phyloP scores from a whole-genome alignment of 352 stramenopile genomes.

The Salisapilia sapeloensis region DNA sequence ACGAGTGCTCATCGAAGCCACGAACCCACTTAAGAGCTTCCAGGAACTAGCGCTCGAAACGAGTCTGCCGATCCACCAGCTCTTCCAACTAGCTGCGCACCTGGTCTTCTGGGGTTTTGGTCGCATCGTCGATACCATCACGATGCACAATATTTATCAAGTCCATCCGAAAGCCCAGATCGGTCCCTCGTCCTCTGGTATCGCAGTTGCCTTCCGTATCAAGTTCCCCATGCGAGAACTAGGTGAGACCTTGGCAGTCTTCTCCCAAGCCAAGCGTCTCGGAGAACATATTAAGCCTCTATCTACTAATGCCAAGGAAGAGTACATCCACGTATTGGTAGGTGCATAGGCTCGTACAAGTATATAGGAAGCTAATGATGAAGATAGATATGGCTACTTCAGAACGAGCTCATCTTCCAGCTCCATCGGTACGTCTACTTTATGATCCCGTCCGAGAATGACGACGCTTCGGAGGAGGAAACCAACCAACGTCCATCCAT shows the following conservation, averaged over 20 bases:
- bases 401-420: constrained; percentile 69
- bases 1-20: constrained; percentile 36
- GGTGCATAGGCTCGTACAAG: neutral
- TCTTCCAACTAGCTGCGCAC: constrained; percentile 71
- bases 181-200: constrained; percentile 17
- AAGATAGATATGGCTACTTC: constrained; percentile 59
- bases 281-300: constrained; percentile 71
- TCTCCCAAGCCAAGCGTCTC: constrained; percentile 47
- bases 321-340: constrained; percentile 78
- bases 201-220: constrained; percentile 52
- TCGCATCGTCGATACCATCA: constrained; percentile 66
- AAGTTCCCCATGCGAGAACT: constrained; percentile 58
- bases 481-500: constrained; percentile 1
- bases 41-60: constrained; percentile 69
- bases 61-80: constrained; percentile 52
- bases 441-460: constrained; percentile 57
- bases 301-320: constrained; percentile 37
- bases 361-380: constrained; percentile 1
- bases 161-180: constrained; percentile 41
- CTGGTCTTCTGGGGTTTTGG: constrained; percentile 74
- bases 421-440: constrained; percentile 79
- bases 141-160: constrained; percentile 78
- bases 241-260: constrained; percentile 51
- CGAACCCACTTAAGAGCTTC: constrained; percentile 75
- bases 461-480: constrained; percentile 14